These are phyloP conservation scores for Panellus pusillus DNA, from an alignment of 768 basidiomycete species.

Conservation along the genomic window DNA sequence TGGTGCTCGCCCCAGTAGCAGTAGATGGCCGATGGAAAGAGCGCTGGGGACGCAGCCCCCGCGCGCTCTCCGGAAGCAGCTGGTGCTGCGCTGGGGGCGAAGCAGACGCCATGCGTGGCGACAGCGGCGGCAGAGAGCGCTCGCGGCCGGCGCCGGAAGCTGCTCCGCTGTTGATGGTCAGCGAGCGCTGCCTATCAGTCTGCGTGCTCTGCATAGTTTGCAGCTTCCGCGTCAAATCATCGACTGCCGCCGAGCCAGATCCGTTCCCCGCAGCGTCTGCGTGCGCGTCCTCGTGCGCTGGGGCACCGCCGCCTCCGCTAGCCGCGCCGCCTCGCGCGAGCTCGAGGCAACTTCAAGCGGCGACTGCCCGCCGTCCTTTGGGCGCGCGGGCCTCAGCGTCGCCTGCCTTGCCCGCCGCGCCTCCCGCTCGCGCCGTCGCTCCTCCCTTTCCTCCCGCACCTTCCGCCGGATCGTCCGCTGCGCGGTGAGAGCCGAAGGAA, in stretches of 20 bases:
- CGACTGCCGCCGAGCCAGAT: constrained; percentile 45
- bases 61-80: constrained; percentile 20
- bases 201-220: constrained; percentile 45
- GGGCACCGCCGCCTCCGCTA: constrained; percentile 19
- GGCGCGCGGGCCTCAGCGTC: constrained; percentile 40
- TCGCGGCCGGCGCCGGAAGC: constrained; percentile 5
- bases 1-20: constrained; percentile 34
- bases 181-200: constrained; percentile 50
- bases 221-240: constrained; percentile 61
- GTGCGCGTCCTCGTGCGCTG: constrained; percentile 39
- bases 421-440: constrained; percentile 51
- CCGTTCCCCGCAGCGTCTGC: constrained; percentile 41
- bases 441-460: constrained; percentile 66
- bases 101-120: background rate
- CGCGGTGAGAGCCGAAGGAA: constrained; percentile 80
- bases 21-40: constrained; percentile 59
- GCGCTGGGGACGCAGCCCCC: constrained; percentile 48
- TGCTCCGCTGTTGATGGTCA: constrained; percentile 31
- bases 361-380: constrained; percentile 28
- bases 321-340: constrained; percentile 18
- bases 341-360: constrained; percentile 13
- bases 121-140: constrained; percentile 1
- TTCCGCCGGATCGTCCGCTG: constrained; percentile 78
- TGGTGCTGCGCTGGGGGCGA: constrained; percentile 25
- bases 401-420: constrained; percentile 30